Conservation (phyloP, 1,139 yeast genomes). For the Yamadazyma oceani region DNA sequence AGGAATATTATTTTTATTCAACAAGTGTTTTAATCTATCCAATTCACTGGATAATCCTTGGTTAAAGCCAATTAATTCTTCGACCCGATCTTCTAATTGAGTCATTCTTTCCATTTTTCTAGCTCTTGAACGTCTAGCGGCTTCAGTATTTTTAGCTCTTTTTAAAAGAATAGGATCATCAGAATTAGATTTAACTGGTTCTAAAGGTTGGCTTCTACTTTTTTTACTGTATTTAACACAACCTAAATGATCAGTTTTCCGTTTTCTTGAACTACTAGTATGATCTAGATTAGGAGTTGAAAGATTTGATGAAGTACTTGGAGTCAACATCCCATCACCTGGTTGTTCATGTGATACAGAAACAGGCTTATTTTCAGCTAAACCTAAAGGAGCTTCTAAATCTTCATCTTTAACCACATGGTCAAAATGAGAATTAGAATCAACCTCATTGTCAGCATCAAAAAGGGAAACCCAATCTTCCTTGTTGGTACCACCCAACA, state of each 20-base stretch:
- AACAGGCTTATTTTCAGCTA: slow-evolving; percentile 4
- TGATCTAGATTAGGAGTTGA: slow-evolving; percentile 32
- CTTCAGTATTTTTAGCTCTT: slow-evolving; percentile 95
- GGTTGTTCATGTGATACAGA: slow-evolving; percentile 10
- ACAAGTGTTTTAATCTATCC: slow-evolving; percentile 50
- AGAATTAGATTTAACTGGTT: slow-evolving; percentile 61
- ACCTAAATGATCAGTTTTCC: slow-evolving; percentile 59
- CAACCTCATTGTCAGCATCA: slow-evolving; percentile 36
- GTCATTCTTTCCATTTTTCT: slow-evolving; percentile 86
- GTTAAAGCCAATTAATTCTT: slow-evolving; percentile 57
- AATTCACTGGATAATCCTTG: slow-evolving; percentile 59
- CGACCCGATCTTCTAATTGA: slow-evolving; percentile 79
- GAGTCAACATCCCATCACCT: slow-evolving; percentile 30
- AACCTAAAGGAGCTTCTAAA: slow-evolving; percentile 7
- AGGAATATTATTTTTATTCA: slow-evolving; percentile 28
- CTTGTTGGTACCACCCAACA: slow-evolving; percentile 46
- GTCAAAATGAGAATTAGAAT: slow-evolving; percentile 19
- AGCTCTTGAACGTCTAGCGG: slow-evolving; percentile 94
- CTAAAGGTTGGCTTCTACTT: slow-evolving; percentile 57
- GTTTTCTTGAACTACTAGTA: slow-evolving; percentile 14
- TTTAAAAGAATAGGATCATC: slow-evolving; percentile 70
- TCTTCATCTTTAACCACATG: slow-evolving; percentile 25
- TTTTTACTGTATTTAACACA: slow-evolving; percentile 65
- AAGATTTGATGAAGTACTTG: slow-evolving; percentile 34
- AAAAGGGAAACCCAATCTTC: slow-evolving; percentile 69